Evolutionary conservation across 192 early-diverging fungal genomes (phyloP).

Genomic region (Coemansia sp.): DNA sequence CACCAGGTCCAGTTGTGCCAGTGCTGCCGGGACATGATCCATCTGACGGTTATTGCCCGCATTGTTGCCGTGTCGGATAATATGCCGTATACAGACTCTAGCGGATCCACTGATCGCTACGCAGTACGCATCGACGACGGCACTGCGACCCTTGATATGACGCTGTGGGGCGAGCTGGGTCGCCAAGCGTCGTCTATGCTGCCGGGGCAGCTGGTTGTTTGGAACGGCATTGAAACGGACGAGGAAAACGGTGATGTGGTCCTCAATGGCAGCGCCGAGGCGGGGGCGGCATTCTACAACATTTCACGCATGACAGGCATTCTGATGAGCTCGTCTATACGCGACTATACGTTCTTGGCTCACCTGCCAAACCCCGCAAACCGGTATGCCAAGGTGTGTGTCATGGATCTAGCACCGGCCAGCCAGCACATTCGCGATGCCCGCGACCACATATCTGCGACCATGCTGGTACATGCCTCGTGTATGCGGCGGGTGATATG

Average conservation of each 20-base stretch:
- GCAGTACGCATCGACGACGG: slow-evolving; percentile 35
- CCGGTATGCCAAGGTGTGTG: slow-evolving; percentile 16
- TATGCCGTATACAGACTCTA: slow-evolving; percentile 10
- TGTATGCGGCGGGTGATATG: slow-evolving; percentile 10
- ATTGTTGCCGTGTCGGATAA: slow-evolving; percentile 39
- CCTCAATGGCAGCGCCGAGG: slow-evolving; percentile 26
- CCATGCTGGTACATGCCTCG: slow-evolving; percentile 17
- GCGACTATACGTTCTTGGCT: slow-evolving; percentile 12
- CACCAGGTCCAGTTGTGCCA: slow-evolving; percentile 20
- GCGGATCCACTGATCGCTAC: slow-evolving; percentile 10
- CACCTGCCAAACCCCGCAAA: slow-evolving; percentile 3
- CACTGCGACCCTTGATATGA: slow-evolving; percentile 28
- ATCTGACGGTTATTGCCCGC: slow-evolving; percentile 30
- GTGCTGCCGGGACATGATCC: slow-evolving; percentile 19
- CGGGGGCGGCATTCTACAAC: slow-evolving; percentile 10
- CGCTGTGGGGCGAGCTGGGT: slow-evolving; percentile 35
- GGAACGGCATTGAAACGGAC: slow-evolving; percentile 16
- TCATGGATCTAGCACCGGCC: slow-evolving; percentile 1
- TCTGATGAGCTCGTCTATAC: slow-evolving; percentile 20
- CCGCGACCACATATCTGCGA: slow-evolving; percentile 28
- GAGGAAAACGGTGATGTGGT: slow-evolving; percentile 23
- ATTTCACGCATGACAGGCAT: slow-evolving; percentile 23
- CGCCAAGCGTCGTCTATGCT: slow-evolving; percentile 19
- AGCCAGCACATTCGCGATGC: slow-evolving; percentile 16
- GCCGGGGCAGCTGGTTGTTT: slow-evolving; percentile 37